phyloP scores from a whole-genome alignment of 805 yeast genomes.

The Wickerhamiella musiphila region DNA sequence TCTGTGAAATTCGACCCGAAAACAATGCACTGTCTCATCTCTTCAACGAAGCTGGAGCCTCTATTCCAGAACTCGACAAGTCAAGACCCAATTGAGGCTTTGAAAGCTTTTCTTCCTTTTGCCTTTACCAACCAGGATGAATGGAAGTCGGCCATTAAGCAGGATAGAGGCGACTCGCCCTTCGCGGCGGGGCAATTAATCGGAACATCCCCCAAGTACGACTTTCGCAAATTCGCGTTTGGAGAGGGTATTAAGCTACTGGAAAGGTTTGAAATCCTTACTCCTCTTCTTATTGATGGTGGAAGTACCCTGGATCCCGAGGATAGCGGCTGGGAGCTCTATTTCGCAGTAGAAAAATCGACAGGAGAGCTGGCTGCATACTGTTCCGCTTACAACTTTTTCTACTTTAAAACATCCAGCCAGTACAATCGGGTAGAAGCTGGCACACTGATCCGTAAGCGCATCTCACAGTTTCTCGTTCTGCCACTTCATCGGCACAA shows the following conservation, averaged over 20 bases:
- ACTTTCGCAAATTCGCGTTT: slow-evolving; percentile 28
- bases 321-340: slow-evolving; percentile 73
- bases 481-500: slow-evolving; percentile 70
- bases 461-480: slow-evolving; percentile 74
- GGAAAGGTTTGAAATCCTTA: slow-evolving; percentile 46
- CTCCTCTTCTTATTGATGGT: slow-evolving; percentile 77
- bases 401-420: slow-evolving; percentile 45
- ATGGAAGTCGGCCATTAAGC: slow-evolving; percentile 44
- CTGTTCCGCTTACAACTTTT: slow-evolving; percentile 67
- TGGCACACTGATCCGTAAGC: no score
- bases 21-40: slow-evolving; percentile 56
- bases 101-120: slow-evolving; percentile 39
- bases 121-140: slow-evolving; percentile 42
- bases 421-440: slow-evolving; percentile 26
- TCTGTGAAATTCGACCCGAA: slow-evolving; percentile 49
- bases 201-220: slow-evolving; percentile 1
- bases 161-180: slow-evolving; percentile 6
- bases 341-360: slow-evolving; percentile 30
- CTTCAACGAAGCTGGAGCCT: slow-evolving; percentile 35
- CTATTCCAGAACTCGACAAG: slow-evolving; percentile 43
- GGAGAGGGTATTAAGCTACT: neutral
- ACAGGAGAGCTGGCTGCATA: slow-evolving; percentile 50
- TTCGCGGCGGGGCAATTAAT: slow-evolving; percentile 1
- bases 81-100: slow-evolving; percentile 34
- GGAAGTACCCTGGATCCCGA: slow-evolving; percentile 69